Base-by-base conservation (phyloP, 208 protist species). In the Acanthamoeba rhysodes region DNA sequence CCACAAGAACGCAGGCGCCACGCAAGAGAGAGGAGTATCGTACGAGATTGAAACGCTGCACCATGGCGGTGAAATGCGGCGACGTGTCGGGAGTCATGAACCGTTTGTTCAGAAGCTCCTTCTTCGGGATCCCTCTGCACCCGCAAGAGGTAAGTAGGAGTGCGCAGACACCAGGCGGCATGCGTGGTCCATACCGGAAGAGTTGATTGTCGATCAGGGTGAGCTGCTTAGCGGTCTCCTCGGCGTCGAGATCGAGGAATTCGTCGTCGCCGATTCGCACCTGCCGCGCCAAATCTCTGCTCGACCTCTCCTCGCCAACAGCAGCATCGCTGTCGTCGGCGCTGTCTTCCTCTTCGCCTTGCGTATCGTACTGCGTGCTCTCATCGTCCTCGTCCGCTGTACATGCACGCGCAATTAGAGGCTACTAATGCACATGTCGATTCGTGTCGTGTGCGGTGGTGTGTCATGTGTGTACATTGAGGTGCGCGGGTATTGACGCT, bases 11-110 rank as follows among this genome's bases (percentile, higher is more conserved):
- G 55, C 55, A 10, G 55, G 12, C 55, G 55, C 55, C 45, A 48
- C 5, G 45, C 45, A 12, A 9, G 4, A 0, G 45, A 7, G 45
- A 12, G 3, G 45, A 48, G 3, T 2, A 48, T 48, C 45, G 48
- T 90, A 90, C 84, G 29, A 90, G 57, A n/a, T 90, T 90, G 57
- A 90, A 90, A 7, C 84, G 84, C n/a, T 90, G n/a, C n/a, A 66
- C 84, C 84, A 90, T 70, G 84, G 84, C 84, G 24, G 84, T 66
- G 41, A 90, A 90, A 24, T 90, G 84, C 10, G 84, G 84, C n/a
- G 84, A 14, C n/a, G 53, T 24, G 29, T 90, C 84, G 16, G 84
- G 18, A 0, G 7, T 48, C 84, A 90, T 90, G 84, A 90, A 90
- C 7, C 84, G 84, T n/a, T 90, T 90, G 34, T 66, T 68, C 29